Evolutionary conservation across 371 early-diverging fungal species (phyloP).

Genomic region (Mortierella sp.): DNA sequence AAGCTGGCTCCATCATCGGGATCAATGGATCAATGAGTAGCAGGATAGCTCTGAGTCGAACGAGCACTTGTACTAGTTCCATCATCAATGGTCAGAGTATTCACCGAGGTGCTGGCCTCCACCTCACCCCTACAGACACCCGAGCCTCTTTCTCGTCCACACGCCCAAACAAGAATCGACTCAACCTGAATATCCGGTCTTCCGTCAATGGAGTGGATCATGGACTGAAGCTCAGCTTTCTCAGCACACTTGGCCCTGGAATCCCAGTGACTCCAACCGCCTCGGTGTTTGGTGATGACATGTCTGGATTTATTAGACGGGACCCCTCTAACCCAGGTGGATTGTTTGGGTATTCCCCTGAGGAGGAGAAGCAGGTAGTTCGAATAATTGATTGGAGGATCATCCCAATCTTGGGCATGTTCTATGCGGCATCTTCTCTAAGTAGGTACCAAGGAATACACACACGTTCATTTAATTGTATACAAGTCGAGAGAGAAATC

Average conservation of each 20-base stretch:
- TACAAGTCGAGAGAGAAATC: background rate
- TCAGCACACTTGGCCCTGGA: conserved; percentile 41
- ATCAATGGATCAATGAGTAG: no score
- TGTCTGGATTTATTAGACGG: conserved; percentile 22
- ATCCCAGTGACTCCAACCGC: conserved; percentile 39
- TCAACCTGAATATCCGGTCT: background rate
- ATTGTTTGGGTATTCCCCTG: conserved; percentile 33
- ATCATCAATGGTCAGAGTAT: no score
- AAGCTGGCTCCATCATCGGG: no score
- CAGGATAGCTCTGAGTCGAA: no score
- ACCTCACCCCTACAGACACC: background rate
- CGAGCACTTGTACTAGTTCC: no score
- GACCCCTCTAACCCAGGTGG: conserved; percentile 27
- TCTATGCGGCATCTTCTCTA: conserved; percentile 41
- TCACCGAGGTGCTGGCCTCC: background rate
- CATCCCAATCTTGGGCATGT: conserved; percentile 43
- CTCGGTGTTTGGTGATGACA: conserved; percentile 39
- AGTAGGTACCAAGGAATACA: conserved; percentile 18
- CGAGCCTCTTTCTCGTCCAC: conserved; percentile 7
- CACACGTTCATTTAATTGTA: background rate
- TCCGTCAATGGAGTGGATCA: conserved; percentile 34
- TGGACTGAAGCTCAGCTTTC: conserved; percentile 29
- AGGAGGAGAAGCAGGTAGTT: conserved; percentile 47
- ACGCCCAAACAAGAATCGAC: background rate
- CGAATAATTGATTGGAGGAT: conserved; percentile 50